These are phyloP conservation scores for Ganoderma multipileum DNA, from an alignment of 1,284 basidiomycete genomes.

Conservation along the genomic window DNA sequence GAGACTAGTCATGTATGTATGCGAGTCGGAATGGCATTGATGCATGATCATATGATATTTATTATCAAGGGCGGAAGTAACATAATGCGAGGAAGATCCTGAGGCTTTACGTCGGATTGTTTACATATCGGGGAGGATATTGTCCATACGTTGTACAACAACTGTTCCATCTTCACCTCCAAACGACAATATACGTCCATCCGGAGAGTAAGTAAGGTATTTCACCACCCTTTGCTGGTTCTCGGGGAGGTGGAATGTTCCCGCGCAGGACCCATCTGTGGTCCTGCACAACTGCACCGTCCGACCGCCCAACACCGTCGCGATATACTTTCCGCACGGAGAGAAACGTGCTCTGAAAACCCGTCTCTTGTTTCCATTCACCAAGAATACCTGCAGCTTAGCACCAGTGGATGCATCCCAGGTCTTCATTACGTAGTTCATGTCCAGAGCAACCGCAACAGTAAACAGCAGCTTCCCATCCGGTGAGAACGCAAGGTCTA, in stretches of 20 bases:
- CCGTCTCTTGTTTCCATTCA: slow-evolving; percentile 20
- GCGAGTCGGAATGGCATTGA: no score
- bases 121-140: not conserved
- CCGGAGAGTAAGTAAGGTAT: slow-evolving; percentile 27
- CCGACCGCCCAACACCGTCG: slow-evolving; percentile 32
- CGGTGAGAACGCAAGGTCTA: slow-evolving; percentile 26
- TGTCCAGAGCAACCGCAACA: slow-evolving; percentile 21
- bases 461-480: slow-evolving; percentile 27
- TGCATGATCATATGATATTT: no score
- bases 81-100: no score
- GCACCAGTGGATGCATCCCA: slow-evolving; percentile 30
- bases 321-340: slow-evolving; percentile 28
- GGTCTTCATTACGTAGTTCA: slow-evolving; percentile 16
- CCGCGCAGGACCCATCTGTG: slow-evolving; percentile 13
- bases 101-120: no score
- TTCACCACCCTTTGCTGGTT: slow-evolving; percentile 24
- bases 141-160: slow-evolving; percentile 4
- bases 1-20: no score
- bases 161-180: slow-evolving; percentile 26
- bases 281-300: slow-evolving; percentile 35
- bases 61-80: no score
- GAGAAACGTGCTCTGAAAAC: slow-evolving; percentile 33
- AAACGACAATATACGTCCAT: slow-evolving; percentile 23
- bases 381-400: slow-evolving; percentile 24
- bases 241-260: no score